Evolutionary conservation across 179 eudicot species (phyloP).

Genomic region (Corrigiola litoralis): DNA sequence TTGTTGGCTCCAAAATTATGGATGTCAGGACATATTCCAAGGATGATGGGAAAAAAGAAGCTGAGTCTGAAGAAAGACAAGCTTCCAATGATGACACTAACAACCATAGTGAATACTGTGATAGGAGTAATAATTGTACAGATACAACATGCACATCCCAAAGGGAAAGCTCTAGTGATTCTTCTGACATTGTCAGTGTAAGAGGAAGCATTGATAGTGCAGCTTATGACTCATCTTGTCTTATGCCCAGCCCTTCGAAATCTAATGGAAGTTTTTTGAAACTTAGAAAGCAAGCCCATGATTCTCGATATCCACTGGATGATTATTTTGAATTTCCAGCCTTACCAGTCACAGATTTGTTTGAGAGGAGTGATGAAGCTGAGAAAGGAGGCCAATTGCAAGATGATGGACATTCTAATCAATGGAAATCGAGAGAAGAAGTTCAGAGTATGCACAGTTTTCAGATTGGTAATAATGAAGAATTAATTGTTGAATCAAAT

Average conservation of each 20-base stretch:
- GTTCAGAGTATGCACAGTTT: constrained; percentile 71
- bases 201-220: constrained; percentile 61
- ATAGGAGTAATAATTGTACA: constrained; percentile 48
- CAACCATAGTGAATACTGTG: constrained; percentile 36
- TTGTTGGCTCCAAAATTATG: constrained; percentile 96
- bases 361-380: constrained; percentile 49
- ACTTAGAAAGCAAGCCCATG: constrained; percentile 39
- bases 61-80: constrained; percentile 43
- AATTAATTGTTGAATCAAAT: constrained; percentile 62
- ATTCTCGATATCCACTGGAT: constrained; percentile 44
- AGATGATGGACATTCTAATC: constrained; percentile 37
- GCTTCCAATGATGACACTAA: constrained; percentile 40
- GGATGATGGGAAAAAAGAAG: constrained; percentile 52
- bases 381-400: constrained; percentile 34
- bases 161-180: constrained; percentile 72
- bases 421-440: constrained; percentile 32
- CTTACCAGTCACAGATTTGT: constrained; percentile 86
- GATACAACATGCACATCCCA: constrained; percentile 48
- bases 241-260: constrained; percentile 44
- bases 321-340: constrained; percentile 81
- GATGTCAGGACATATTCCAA: constrained; percentile 79
- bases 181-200: constrained; percentile 62
- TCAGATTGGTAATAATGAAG: constrained; percentile 64
- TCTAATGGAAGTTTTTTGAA: constrained; percentile 36
- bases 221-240: constrained; percentile 59